Evolutionary conservation across 805 yeast species (phyloP), one percentile per base, ranked within the genome.

Genomic region (Yarrowia keelungensis): DNA sequence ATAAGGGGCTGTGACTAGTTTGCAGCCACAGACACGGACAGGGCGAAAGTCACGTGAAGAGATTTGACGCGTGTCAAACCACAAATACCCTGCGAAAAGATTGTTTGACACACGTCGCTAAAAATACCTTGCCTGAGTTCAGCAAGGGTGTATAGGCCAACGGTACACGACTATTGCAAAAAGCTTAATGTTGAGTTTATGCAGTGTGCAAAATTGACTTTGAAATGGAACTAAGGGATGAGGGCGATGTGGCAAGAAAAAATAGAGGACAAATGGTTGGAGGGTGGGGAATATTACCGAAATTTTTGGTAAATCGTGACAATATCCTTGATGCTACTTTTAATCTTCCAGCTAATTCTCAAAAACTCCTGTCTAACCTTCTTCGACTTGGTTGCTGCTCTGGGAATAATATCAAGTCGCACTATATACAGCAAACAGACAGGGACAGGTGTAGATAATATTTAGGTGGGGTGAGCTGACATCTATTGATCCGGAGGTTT

Each of bases 111-210:
- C 32, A 22, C 16, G 32, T 53, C 12, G 43, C 58, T 53, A 53
- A 36, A 53, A 53, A 53, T 53, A 38, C 58, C 42, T 16, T 53
- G 58, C 58, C 35, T 22, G 2, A 14, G 19, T 22, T 22, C 36
- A 15, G 45, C 59, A 53, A 53, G 59, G 59, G 59, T n/a, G 38
- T 22, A 14, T 53, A 39, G 35, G 45, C 19, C 43, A 49, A 49
- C 59, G 59, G 39, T 38, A 53, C 58, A 16, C 26, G 35, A 36
- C n/a, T 12, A 14, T 35, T 14, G 26, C 42, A 11, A 3, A 16
- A 14, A 53, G 43, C 3, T 16, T 36, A 50, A 32, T 47, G 8
- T 26, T 26, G 32, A 26, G 32, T 26, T 26, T 26, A 26, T 26
- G 32, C 32, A 26, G 7, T 1, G 32, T 26, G 1, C 7, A 26